A percentile compares a stretch with the other conserved stretches of the same genome.
Conservation (phyloP, 805 yeast species). For the Kodamaea hsintzibuensis region DNA sequence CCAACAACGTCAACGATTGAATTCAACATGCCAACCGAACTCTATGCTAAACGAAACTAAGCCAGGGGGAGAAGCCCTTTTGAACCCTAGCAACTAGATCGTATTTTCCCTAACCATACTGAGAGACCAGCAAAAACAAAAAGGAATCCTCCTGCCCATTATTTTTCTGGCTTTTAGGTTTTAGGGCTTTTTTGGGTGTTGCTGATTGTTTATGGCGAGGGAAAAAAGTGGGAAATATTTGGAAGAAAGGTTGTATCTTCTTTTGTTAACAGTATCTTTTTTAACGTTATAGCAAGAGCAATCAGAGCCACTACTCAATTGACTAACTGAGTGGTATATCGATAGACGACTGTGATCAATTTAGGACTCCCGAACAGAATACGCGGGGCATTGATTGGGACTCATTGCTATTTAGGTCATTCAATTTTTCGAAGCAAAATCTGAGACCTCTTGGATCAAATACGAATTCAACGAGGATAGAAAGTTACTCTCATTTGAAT, state of each 20-base stretch:
- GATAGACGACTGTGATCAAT: background rate
- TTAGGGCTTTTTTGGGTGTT: background rate
- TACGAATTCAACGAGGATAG: too few relatives aligned
- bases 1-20: too few relatives aligned
- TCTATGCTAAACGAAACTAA: too few relatives aligned
- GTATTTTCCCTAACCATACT: background rate
- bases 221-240: constrained; percentile 3
- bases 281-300: background rate
- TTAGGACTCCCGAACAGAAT: too few relatives aligned
- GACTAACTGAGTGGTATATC: background rate
- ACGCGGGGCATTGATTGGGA: background rate
- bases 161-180: background rate
- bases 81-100: background rate
- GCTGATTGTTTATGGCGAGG: background rate
- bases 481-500: background rate
- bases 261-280: background rate
- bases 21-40: too few relatives aligned
- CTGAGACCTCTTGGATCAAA: too few relatives aligned
- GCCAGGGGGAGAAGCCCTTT: too few relatives aligned
- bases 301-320: background rate
- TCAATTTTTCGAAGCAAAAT: background rate
- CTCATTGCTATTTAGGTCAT: constrained; percentile 1
- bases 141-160: background rate
- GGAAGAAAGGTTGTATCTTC: background rate
- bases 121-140: background rate